These are phyloP conservation scores for Citrus medica DNA, from an alignment of 345 rosid genomes.

Conservation along the genomic window DNA sequence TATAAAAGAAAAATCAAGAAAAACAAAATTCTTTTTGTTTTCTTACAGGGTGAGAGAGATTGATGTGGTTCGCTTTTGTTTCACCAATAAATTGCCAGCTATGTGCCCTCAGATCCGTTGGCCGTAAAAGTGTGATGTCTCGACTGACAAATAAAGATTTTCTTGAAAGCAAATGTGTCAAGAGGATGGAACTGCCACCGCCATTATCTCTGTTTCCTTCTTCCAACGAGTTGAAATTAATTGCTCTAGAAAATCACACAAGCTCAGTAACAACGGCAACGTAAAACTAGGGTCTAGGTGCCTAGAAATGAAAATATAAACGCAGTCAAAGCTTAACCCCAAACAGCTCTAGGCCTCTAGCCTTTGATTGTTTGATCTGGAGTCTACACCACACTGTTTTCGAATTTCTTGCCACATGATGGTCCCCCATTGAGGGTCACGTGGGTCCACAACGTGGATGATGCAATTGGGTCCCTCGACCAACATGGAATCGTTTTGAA, in stretches of 20 bases:
- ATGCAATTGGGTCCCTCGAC: background rate
- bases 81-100: background rate
- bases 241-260: background rate
- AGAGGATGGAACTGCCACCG: conserved; percentile 22
- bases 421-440: background rate
- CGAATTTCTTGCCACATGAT: background rate
- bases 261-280: background rate
- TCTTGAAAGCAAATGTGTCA: conserved; percentile 1
- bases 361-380: background rate
- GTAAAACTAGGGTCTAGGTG: background rate
- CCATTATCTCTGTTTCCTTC: conserved; percentile 8
- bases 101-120: no score
- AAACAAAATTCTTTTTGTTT: background rate
- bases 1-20: background rate
- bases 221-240: background rate
- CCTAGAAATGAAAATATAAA: background rate
- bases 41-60: background rate
- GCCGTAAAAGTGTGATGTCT: conserved; percentile 14
- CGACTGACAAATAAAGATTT: conserved; percentile 16
- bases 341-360: no score
- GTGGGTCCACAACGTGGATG: background rate
- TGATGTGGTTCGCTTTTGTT: background rate
- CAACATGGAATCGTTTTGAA: background rate
- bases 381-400: background rate
- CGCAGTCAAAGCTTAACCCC: background rate